These are phyloP conservation scores for Trametes gibbosa DNA, from an alignment of 768 basidiomycete species.

Conservation along the genomic window DNA sequence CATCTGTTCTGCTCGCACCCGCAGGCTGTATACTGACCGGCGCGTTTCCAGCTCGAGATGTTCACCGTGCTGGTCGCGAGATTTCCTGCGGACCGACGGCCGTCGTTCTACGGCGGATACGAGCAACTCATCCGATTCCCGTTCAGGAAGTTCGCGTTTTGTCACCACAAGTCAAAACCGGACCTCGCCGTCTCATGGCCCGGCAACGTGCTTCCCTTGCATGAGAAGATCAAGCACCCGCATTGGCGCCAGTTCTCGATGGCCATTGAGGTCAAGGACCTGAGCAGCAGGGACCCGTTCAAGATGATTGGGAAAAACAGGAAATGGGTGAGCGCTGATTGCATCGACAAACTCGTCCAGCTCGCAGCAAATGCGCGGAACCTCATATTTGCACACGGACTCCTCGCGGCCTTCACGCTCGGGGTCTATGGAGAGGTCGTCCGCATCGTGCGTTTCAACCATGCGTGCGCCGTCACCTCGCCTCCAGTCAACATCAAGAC, in stretches of 20 bases:
- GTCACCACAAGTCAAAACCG: neutral
- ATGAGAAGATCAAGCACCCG: neutral
- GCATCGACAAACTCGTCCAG: neutral
- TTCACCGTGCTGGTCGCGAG: neutral
- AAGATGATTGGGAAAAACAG: neutral
- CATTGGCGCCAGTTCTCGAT: slow-evolving; percentile 1
- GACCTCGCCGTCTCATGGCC: slow-evolving; percentile 3
- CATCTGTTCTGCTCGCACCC: too few species aligned
- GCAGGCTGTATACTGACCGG: neutral
- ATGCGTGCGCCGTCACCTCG: slow-evolving; percentile 9
- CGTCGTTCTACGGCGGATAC: slow-evolving; percentile 1
- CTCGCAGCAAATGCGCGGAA: slow-evolving; percentile 4
- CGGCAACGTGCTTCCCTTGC: neutral
- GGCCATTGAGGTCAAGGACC: slow-evolving; percentile 2
- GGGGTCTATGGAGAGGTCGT: slow-evolving; percentile 4
- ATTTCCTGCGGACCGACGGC: neutral
- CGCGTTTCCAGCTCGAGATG: neutral
- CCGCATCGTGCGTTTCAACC: slow-evolving; percentile 15
- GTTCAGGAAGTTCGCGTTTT: slow-evolving; percentile 3
- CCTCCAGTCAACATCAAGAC: neutral
- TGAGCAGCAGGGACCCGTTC: neutral
- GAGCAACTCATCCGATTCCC: slow-evolving; percentile 4
- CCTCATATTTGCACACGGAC: slow-evolving; percentile 3
- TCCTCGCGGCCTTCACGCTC: slow-evolving; percentile 3
- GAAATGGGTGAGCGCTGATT: neutral